Conservation (phyloP, 768 basidiomycete genomes). For the Pholiota conissans region DNA sequence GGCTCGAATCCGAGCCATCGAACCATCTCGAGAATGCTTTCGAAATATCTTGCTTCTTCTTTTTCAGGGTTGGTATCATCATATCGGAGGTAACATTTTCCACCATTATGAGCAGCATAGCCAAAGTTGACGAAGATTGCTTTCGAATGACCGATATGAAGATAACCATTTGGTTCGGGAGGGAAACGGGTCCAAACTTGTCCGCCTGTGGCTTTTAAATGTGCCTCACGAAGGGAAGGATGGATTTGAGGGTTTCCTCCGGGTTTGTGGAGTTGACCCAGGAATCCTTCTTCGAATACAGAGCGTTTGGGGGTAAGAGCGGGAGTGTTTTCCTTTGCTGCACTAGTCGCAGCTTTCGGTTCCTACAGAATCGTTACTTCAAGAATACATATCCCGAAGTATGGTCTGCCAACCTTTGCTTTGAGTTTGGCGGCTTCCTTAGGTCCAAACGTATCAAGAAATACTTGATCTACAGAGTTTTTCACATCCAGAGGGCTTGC, state of each 20-base stretch:
- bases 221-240: slow-evolving; percentile 74
- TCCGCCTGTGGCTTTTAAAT: slow-evolving; percentile 78
- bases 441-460: slow-evolving; percentile 66
- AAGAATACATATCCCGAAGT: background rate
- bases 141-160: slow-evolving; percentile 97
- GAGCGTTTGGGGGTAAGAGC: slow-evolving; percentile 47
- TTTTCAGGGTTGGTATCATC: slow-evolving; percentile 99
- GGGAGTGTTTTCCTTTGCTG: slow-evolving; percentile 29
- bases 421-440: slow-evolving; percentile 70
- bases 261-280: slow-evolving; percentile 88
- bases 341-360: slow-evolving; percentile 33
- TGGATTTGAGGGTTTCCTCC: slow-evolving; percentile 91
- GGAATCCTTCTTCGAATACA: slow-evolving; percentile 94
- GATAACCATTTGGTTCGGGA: slow-evolving; percentile 96
- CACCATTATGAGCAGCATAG: slow-evolving; percentile 94
- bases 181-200: slow-evolving; percentile 95
- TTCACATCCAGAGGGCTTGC: slow-evolving; percentile 84
- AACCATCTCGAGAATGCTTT: slow-evolving; percentile 92
- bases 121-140: slow-evolving; percentile 99
- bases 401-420: slow-evolving; percentile 47
- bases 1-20: slow-evolving; percentile 98
- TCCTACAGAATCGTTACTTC: slow-evolving; percentile 31
- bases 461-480: slow-evolving; percentile 71
- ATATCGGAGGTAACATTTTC: slow-evolving; percentile 90
- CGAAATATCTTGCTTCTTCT: slow-evolving; percentile 94